Percentiles rank a stretch among this genome's conserved stretches.
These are phyloP conservation scores for Macrolepiota dolichaula DNA, from an alignment of 768 basidiomycete species.

Conservation along the genomic window DNA sequence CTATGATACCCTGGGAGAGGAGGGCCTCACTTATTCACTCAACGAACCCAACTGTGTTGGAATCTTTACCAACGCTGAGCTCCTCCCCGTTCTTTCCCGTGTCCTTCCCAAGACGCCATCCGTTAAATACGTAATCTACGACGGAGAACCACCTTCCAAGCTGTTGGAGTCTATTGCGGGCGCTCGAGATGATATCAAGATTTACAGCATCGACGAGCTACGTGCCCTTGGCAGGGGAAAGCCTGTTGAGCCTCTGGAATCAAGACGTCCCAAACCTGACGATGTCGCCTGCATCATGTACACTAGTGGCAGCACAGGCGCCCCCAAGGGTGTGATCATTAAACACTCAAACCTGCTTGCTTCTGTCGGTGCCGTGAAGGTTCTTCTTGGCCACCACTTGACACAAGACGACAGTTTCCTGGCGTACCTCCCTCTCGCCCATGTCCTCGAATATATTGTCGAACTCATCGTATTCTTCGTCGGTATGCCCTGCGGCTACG, in stretches of 20 bases:
- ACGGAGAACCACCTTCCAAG: slow-evolving; percentile 57
- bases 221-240: slow-evolving; percentile 60
- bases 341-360: slow-evolving; percentile 86
- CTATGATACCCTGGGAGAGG: slow-evolving; percentile 92
- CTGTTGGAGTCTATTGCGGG: slow-evolving; percentile 58
- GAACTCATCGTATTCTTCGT: slow-evolving; percentile 74
- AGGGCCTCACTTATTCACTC: slow-evolving; percentile 85
- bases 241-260: slow-evolving; percentile 46
- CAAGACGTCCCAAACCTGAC: slow-evolving; percentile 39
- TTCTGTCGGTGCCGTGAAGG: slow-evolving; percentile 78
- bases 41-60: slow-evolving; percentile 77
- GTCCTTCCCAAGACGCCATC: slow-evolving; percentile 72
- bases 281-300: slow-evolving; percentile 57
- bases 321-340: slow-evolving; percentile 93
- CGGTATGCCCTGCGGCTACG: slow-evolving; percentile 85
- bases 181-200: slow-evolving; percentile 54
- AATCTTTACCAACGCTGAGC: slow-evolving; percentile 90
- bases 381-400: slow-evolving; percentile 66
- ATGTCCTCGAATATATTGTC: slow-evolving; percentile 94
- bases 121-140: slow-evolving; percentile 81
- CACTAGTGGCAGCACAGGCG: slow-evolving; percentile 87
- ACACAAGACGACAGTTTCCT: slow-evolving; percentile 65
- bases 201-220: slow-evolving; percentile 69
- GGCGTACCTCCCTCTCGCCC: slow-evolving; percentile 91
- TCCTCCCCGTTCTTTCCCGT: slow-evolving; percentile 73